These are phyloP conservation scores for Termitomyces eurrhizus DNA, from an alignment of 768 basidiomycete genomes.

Conservation along the genomic window DNA sequence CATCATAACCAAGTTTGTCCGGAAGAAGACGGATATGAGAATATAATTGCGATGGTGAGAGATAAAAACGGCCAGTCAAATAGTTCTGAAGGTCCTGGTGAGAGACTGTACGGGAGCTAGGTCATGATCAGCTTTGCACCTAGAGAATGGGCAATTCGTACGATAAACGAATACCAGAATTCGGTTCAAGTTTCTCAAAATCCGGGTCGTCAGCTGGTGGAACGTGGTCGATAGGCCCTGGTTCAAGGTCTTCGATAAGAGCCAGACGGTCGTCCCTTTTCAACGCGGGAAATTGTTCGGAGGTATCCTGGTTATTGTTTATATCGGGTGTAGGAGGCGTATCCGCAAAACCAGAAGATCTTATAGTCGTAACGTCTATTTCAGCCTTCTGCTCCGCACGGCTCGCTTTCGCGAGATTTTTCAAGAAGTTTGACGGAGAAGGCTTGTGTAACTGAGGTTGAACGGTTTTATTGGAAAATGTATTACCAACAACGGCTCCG, in stretches of 20 bases:
- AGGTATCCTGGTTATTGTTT: neutral
- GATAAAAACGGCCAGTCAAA: conserved; percentile 77
- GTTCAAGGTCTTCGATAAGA: conserved; percentile 70
- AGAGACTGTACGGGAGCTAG: conserved; percentile 66
- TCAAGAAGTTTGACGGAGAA: conserved; percentile 50
- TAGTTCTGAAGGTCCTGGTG: conserved; percentile 81
- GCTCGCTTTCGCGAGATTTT: conserved; percentile 42
- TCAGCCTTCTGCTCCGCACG: conserved; percentile 14
- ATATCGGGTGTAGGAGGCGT: conserved; percentile 20
- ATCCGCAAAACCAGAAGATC: conserved; percentile 34
- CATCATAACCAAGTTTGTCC: conserved; percentile 81
- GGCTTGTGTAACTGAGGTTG: conserved; percentile 26
- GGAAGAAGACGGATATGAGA: conserved; percentile 75
- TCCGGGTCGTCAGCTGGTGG: conserved; percentile 68
- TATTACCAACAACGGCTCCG: conserved; percentile 1
- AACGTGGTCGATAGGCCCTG: conserved; percentile 75
- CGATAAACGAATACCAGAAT: conserved; percentile 84
- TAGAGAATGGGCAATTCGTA: conserved; percentile 35
- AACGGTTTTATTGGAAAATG: neutral
- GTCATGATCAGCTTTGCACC: conserved; percentile 5
- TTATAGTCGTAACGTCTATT: conserved; percentile 12
- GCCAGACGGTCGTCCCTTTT: conserved; percentile 61
- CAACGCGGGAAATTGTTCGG: conserved; percentile 7
- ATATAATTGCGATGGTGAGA: conserved; percentile 88
- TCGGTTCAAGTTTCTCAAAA: conserved; percentile 83